Evolutionary conservation across 768 basidiomycete genomes (phyloP).

Genomic region (Pleurotus eryngii): DNA sequence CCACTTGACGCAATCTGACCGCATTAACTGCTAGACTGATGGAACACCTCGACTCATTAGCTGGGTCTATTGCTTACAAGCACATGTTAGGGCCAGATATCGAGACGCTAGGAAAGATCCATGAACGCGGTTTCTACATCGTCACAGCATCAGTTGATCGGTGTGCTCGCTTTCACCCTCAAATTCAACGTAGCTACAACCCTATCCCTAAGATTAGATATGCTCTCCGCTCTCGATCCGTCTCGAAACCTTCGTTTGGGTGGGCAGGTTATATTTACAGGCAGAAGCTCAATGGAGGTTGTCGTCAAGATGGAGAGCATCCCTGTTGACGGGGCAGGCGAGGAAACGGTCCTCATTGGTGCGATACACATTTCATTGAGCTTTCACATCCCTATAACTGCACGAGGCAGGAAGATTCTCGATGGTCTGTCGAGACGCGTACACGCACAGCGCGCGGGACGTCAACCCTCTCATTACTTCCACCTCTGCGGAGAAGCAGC

Average conservation of each 20-base stretch:
- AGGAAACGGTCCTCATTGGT: conserved; percentile 70
- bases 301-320: conserved; percentile 79
- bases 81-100: conserved; percentile 70
- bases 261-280: conserved; percentile 80
- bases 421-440: conserved; percentile 80
- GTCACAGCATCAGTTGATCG: conserved; percentile 84
- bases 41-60: conserved; percentile 83
- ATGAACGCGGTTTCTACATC: conserved; percentile 71
- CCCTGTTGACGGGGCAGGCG: conserved; percentile 18
- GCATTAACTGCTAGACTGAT: conserved; percentile 42
- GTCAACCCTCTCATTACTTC: conserved; percentile 62
- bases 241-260: conserved; percentile 68
- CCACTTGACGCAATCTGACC: neutral
- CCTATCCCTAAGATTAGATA: conserved; percentile 48
- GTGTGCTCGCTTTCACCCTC: conserved; percentile 25
- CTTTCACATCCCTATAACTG: neutral
- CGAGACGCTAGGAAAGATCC: conserved; percentile 49
- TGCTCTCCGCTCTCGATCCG: conserved; percentile 57
- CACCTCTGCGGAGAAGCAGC: conserved; percentile 58
- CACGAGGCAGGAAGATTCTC: conserved; percentile 71
- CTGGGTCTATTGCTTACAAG: conserved; percentile 81
- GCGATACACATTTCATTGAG: conserved; percentile 5
- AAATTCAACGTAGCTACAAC: neutral
- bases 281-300: conserved; percentile 79
- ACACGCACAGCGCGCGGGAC: conserved; percentile 56